phyloP scores from a whole-genome alignment of 169 alveolate genomes.

The Perkinsus marinus region DNA sequence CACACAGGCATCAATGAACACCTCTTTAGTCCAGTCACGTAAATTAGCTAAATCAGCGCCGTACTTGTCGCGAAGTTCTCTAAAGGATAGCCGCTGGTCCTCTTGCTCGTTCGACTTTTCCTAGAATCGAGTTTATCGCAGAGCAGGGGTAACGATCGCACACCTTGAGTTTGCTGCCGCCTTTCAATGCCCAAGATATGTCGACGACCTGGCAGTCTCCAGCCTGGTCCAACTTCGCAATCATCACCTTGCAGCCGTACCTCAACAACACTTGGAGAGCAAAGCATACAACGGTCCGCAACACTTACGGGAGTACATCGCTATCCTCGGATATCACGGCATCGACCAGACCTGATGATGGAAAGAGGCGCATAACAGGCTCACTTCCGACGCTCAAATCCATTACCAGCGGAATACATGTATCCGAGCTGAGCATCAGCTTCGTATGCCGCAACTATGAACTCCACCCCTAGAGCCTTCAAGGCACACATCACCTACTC shows the following conservation, averaged over 20 bases:
- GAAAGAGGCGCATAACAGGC: not conserved
- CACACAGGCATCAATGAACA: not conserved
- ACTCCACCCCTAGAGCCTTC: slow-evolving; percentile 20
- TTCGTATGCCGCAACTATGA: slow-evolving; percentile 67
- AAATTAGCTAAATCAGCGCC: not conserved
- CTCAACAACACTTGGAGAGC: not conserved
- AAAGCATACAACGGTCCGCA: not conserved
- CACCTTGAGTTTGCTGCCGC: not conserved
- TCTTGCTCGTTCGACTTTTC: not conserved
- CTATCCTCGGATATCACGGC: slow-evolving; percentile 63
- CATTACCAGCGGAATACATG: slow-evolving; percentile 12
- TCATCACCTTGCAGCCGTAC: slow-evolving; percentile 52
- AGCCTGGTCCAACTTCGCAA: slow-evolving; percentile 42
- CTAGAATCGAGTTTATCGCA: not conserved
- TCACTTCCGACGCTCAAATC: not conserved
- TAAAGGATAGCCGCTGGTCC: not conserved
- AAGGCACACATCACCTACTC: not conserved
- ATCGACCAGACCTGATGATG: slow-evolving; percentile 40
- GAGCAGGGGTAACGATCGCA: not conserved
- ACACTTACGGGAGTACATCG: slow-evolving; percentile 47
- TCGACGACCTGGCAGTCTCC: not conserved
- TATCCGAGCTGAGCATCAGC: slow-evolving; percentile 74
- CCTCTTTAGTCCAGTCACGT: not conserved
- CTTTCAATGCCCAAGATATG: not conserved
- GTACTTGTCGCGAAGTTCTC: not conserved